Conservation (phyloP, 371 early-diverging fungal genomes). For the Mortierella sp. region DNA sequence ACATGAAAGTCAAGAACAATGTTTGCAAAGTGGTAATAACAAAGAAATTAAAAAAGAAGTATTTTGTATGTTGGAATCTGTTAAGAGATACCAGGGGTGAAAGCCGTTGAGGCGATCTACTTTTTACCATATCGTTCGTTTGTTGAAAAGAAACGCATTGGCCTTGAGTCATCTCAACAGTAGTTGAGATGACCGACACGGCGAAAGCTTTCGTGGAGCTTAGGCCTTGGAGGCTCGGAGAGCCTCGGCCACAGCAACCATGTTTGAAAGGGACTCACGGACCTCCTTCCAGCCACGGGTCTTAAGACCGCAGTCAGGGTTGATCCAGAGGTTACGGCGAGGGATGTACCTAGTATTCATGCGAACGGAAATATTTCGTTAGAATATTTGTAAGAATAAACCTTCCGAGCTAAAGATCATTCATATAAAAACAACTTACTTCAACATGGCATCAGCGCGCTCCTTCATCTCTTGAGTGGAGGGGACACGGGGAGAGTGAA, state of each 20-base stretch:
- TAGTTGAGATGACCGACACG: conserved; percentile 24
- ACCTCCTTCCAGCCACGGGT: conserved; percentile 96
- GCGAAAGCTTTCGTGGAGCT: conserved; percentile 26
- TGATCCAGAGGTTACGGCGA: conserved; percentile 90
- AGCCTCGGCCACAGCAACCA: conserved; percentile 85
- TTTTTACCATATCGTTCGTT: conserved; percentile 59
- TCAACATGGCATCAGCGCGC: conserved; percentile 78
- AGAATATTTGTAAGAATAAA: background rate
- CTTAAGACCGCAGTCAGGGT: conserved; percentile 99
- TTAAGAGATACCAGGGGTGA: conserved; percentile 59
- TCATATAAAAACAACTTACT: conserved; percentile 54
- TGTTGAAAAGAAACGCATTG: conserved; percentile 61
- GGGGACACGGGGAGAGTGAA: conserved; percentile 97
- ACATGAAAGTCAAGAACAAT: conserved; percentile 38
- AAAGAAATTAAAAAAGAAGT: conserved; percentile 16
- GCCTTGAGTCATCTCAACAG: conserved; percentile 36
- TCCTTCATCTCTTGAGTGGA: conserved; percentile 88
- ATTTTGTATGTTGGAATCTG: conserved; percentile 41
- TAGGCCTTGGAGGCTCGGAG: conserved; percentile 64
- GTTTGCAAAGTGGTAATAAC: conserved; percentile 6
- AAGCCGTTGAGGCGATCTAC: conserved; percentile 58
- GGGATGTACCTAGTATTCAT: conserved; percentile 69
- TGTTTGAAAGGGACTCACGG: conserved; percentile 86
- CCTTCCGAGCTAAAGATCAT: background rate
- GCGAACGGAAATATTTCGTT: background rate